Evolutionary conservation across 306 rosid species (phyloP).

Genomic region (Castanea mollissima): DNA sequence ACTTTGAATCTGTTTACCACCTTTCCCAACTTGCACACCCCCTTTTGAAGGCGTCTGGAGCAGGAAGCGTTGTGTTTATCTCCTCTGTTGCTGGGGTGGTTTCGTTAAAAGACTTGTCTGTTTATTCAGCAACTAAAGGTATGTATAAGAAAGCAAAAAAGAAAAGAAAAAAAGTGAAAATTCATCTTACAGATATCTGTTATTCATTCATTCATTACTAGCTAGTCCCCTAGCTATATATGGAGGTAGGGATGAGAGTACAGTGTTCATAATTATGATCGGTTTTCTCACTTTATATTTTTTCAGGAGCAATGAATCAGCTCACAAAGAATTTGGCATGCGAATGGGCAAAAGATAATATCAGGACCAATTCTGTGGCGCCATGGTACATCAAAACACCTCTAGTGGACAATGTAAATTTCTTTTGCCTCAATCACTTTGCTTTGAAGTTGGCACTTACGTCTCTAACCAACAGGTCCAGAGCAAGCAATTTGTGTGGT

Average conservation of each 20-base stretch:
- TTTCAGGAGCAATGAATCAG: constrained; percentile 53
- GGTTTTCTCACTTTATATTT: no score
- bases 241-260: no score
- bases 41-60: neutral
- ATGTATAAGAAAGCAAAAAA: neutral
- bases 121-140: constrained; percentile 41
- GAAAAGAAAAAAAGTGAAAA: no score
- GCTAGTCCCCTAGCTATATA: no score
- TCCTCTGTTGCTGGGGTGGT: constrained; percentile 35
- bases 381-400: constrained; percentile 47
- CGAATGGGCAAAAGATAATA: constrained; percentile 62
- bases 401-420: constrained; percentile 4
- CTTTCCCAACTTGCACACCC: constrained; percentile 33
- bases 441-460: no score
- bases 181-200: no score
- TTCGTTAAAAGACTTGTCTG: constrained; percentile 27
- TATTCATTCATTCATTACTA: no score
- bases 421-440: neutral
- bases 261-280: no score
- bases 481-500: no score
- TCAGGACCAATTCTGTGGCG: constrained; percentile 48
- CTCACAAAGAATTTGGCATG: constrained; percentile 48
- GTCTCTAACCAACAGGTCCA: no score
- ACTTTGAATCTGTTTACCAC: constrained; percentile 31
- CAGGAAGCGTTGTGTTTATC: constrained; percentile 31